Percentiles rank a stretch among this genome's conserved stretches.
Conservation (phyloP, 805 yeast genomes). For the Sugiyamaella mastotermitis region DNA sequence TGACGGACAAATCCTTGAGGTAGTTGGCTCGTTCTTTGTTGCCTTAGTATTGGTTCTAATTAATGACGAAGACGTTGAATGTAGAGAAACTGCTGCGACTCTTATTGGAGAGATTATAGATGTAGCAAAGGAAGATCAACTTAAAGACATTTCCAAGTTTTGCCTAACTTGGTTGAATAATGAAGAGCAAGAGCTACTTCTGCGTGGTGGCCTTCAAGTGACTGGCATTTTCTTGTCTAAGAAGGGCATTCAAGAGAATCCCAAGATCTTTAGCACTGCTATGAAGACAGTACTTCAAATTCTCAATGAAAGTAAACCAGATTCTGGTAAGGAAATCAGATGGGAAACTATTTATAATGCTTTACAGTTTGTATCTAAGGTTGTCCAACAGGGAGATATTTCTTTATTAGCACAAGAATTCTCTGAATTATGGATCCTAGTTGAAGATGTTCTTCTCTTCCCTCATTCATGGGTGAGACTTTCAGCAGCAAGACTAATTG, state of each 20-base stretch:
- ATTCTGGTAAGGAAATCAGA: constrained; percentile 39
- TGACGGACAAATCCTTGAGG: constrained; percentile 38
- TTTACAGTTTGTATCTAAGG: constrained; percentile 42
- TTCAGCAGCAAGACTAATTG: constrained; percentile 53
- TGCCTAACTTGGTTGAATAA: constrained; percentile 58
- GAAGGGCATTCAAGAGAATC: constrained; percentile 39
- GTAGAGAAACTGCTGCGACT: constrained; percentile 77
- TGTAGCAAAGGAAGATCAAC: constrained; percentile 34
- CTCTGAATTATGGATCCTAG: constrained; percentile 43
- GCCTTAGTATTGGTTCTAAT: constrained; percentile 72
- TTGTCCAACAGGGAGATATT: constrained; percentile 19
- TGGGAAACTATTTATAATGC: constrained; percentile 80
- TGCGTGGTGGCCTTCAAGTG: constrained; percentile 69
- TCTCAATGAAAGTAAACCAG: constrained; percentile 33
- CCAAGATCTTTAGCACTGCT: constrained; percentile 38
- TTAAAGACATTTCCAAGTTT: constrained; percentile 36
- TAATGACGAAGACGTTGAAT: constrained; percentile 69
- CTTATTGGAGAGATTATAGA: constrained; percentile 51
- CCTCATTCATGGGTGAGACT: constrained; percentile 93
- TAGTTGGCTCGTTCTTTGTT: constrained; percentile 65
- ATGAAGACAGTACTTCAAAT: constrained; percentile 31
- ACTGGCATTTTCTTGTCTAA: constrained; percentile 56
- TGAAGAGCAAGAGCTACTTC: constrained; percentile 40
- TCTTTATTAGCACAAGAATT: constrained; percentile 30
- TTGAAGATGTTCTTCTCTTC: constrained; percentile 55